phyloP scores from a whole-genome alignment of 176 grass and related monocot species.

The Bolboschoenus planiculmis region DNA sequence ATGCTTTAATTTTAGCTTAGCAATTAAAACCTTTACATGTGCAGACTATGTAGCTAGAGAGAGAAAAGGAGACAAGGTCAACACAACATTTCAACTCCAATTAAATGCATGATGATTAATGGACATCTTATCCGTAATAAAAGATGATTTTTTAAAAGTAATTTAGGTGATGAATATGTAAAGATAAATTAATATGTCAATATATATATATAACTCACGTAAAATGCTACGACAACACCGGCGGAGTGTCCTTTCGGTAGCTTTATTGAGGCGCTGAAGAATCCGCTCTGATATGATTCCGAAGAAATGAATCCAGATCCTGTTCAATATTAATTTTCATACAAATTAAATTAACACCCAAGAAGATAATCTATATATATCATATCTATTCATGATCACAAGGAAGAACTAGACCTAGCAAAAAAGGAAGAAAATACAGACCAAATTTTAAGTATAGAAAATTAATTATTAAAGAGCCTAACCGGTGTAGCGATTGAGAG shows the following conservation, averaged over 20 bases:
- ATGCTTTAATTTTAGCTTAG: neutral
- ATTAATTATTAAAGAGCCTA: neutral
- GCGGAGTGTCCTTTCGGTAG: slow-evolving; percentile 67
- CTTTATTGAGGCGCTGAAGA: slow-evolving; percentile 82
- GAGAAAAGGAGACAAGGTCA: neutral
- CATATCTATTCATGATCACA: neutral
- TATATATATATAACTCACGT: slow-evolving; percentile 36
- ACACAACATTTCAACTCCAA: neutral
- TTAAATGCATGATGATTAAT: neutral
- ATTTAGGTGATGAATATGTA: neutral
- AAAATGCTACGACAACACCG: slow-evolving; percentile 85
- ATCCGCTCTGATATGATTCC: slow-evolving; percentile 60
- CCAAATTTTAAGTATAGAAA: neutral
- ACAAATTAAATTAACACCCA: neutral
- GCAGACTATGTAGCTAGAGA: neutral
- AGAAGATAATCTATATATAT: neutral
- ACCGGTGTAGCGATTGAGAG: slow-evolving; percentile 75
- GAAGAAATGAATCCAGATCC: slow-evolving; percentile 85
- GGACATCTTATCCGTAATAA: neutral
- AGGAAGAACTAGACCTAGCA: neutral
- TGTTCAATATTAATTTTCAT: slow-evolving; percentile 10
- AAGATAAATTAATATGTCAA: neutral
- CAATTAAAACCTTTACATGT: neutral
- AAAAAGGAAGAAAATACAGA: neutral
- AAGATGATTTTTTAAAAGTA: neutral